A percentile compares a stretch with the other conserved stretches of the same genome.
Evolutionary conservation across 257 asterid genomes (phyloP).

Genomic region (Jacaranda copaia): DNA sequence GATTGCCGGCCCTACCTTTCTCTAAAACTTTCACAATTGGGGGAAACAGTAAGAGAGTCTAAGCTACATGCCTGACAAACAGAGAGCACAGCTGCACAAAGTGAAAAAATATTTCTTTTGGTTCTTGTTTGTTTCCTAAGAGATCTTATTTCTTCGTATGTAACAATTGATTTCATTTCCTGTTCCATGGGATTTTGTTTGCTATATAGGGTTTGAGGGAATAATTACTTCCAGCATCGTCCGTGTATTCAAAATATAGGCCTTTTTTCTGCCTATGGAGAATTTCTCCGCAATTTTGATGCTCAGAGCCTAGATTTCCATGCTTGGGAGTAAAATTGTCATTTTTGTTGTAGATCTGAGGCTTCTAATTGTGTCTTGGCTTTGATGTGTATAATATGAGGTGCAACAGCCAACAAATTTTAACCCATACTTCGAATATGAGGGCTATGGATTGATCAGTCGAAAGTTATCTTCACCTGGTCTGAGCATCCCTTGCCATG

Average conservation of each 20-base stretch:
- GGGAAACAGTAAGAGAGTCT: background rate
- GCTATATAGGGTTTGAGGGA: background rate
- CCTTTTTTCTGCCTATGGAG: no score
- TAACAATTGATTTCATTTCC: background rate
- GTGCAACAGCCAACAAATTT: background rate
- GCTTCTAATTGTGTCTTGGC: no score
- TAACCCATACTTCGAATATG: background rate
- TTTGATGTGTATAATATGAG: background rate
- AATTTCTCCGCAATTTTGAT: background rate
- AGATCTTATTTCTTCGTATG: background rate
- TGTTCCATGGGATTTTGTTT: background rate
- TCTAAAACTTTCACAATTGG: background rate
- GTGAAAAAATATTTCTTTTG: background rate
- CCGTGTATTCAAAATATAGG: background rate
- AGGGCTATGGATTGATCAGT: background rate
- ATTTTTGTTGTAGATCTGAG: no score
- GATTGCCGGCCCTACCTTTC: background rate
- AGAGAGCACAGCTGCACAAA: background rate
- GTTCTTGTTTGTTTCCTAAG: constrained; percentile 9
- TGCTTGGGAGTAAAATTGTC: background rate
- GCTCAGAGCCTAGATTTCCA: constrained; percentile 5
- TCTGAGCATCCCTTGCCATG: background rate
- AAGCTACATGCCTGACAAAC: background rate
- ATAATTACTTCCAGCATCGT: background rate
- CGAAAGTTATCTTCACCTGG: background rate